Evolutionary conservation across 768 basidiomycete species (phyloP).

Genomic region (Boletus rex-veris): DNA sequence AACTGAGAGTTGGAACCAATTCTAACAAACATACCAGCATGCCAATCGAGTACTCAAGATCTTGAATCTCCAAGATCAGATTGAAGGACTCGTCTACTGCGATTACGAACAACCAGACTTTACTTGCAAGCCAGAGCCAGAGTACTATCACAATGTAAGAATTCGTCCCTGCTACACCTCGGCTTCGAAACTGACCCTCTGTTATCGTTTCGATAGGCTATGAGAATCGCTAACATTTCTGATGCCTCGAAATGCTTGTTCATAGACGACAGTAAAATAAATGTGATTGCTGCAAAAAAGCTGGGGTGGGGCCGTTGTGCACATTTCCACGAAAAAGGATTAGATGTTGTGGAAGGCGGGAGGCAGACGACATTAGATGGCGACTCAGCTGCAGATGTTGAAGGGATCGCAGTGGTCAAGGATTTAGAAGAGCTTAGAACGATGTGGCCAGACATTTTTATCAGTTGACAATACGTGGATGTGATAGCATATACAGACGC

Average conservation of each 20-base stretch:
- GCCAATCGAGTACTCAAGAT: constrained; percentile 77
- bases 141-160: constrained; percentile 61
- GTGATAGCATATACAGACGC: neutral
- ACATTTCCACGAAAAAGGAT: constrained; percentile 70
- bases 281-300: constrained; percentile 61
- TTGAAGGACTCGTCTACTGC: constrained; percentile 76
- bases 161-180: neutral
- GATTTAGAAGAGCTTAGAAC: constrained; percentile 63
- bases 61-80: constrained; percentile 63
- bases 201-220: constrained; percentile 44
- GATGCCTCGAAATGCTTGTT: constrained; percentile 76
- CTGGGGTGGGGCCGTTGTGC: constrained; percentile 73
- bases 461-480: constrained; percentile 16
- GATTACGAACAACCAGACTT: constrained; percentile 68
- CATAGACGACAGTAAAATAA: constrained; percentile 70
- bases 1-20: neutral
- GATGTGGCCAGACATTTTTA: constrained; percentile 78
- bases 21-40: constrained; percentile 48
- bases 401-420: constrained; percentile 50
- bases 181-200: neutral
- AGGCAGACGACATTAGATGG: constrained; percentile 44
- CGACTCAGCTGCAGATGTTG: constrained; percentile 33
- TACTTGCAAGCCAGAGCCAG: constrained; percentile 76
- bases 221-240: constrained; percentile 53
- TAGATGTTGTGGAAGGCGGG: constrained; percentile 63